Evolutionary conservation across 768 basidiomycete species (phyloP).

Genomic region (Asterophora parasitica): DNA sequence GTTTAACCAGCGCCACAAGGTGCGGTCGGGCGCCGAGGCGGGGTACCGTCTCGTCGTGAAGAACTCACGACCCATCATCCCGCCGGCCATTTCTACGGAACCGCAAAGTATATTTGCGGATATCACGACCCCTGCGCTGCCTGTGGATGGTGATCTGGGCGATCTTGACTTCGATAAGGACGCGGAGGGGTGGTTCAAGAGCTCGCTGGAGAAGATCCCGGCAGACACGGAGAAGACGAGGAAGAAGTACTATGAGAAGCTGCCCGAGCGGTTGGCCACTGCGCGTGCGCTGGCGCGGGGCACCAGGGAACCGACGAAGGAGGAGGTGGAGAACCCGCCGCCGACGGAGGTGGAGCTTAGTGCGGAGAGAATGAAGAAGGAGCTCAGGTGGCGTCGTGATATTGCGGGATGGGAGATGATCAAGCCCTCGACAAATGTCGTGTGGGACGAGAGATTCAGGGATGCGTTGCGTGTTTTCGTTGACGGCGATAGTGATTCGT

Average conservation of each 20-base stretch:
- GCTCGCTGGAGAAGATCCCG: constrained; percentile 48
- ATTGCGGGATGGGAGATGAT: constrained; percentile 77
- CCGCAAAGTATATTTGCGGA: constrained; percentile 19
- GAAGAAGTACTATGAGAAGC: constrained; percentile 67
- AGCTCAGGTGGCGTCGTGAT: constrained; percentile 79
- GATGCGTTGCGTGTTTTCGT: constrained; percentile 58
- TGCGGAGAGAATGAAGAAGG: constrained; percentile 85
- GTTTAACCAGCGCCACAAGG: constrained; percentile 84
- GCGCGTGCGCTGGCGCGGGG: constrained; percentile 76
- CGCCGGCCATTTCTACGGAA: constrained; percentile 28
- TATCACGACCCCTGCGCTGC: constrained; percentile 16
- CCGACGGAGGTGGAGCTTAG: constrained; percentile 86
- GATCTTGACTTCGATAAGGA: constrained; percentile 75
- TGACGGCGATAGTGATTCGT: constrained; percentile 18
- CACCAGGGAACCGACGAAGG: constrained; percentile 79
- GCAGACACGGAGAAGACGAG: constrained; percentile 64
- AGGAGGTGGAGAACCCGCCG: constrained; percentile 73
- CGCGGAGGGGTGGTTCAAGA: constrained; percentile 65
- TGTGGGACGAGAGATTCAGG: constrained; percentile 76
- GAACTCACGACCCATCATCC: constrained; percentile 54
- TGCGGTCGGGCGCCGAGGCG: constrained; percentile 75
- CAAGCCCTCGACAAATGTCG: constrained; percentile 52
- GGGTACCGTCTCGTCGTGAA: constrained; percentile 69
- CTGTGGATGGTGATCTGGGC: constrained; percentile 21
- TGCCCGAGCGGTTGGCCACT: constrained; percentile 59